Percentiles rank a stretch among this genome's conserved stretches.
Evolutionary conservation across 2,329 filamentous ascomycete species (phyloP).

Genomic region (Exophiala dermatitidis): DNA sequence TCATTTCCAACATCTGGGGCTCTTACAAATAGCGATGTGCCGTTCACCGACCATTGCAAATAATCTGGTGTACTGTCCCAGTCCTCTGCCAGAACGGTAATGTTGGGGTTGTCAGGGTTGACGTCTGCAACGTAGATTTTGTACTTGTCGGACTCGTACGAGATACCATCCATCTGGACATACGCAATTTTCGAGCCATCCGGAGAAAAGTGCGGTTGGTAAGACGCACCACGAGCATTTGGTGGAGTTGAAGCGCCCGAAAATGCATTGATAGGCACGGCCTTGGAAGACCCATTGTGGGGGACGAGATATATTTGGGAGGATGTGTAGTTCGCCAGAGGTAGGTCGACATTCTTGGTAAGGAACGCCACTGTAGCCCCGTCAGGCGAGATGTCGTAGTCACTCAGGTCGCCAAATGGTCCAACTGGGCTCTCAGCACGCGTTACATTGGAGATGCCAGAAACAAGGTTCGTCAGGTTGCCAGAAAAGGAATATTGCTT

Average conservation of each 20-base stretch:
- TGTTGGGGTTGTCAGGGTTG: constrained; percentile 29
- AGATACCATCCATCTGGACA: constrained; percentile 65
- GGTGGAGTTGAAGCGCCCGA: constrained; percentile 37
- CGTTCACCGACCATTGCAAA: constrained; percentile 47
- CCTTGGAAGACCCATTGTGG: constrained; percentile 52
- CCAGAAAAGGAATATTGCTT: constrained; percentile 29
- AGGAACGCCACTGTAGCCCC: constrained; percentile 38
- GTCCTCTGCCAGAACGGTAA: constrained; percentile 35
- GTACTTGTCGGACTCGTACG: constrained; percentile 73
- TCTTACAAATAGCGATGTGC: constrained; percentile 61
- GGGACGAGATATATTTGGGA: constrained; percentile 71
- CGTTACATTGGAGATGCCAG: constrained; percentile 37
- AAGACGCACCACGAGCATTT: constrained; percentile 50
- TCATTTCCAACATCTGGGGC: constrained; percentile 62
- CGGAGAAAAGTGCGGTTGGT: constrained; percentile 66
- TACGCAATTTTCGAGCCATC: constrained; percentile 67
- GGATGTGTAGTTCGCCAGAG: constrained; percentile 60
- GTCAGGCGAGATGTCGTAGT: constrained; percentile 59
- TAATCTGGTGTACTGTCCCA: constrained; percentile 50
- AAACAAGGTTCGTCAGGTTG: constrained; percentile 47
- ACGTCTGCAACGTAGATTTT: constrained; percentile 39
- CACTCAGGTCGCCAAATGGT: constrained; percentile 70
- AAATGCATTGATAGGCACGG: constrained; percentile 38
- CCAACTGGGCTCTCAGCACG: constrained; percentile 47
- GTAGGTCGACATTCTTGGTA: constrained; percentile 39